A percentile compares a stretch with the other conserved stretches of the same genome.
These are phyloP conservation scores for Starmerella vaccinii DNA, from an alignment of 805 yeast genomes.

Conservation along the genomic window DNA sequence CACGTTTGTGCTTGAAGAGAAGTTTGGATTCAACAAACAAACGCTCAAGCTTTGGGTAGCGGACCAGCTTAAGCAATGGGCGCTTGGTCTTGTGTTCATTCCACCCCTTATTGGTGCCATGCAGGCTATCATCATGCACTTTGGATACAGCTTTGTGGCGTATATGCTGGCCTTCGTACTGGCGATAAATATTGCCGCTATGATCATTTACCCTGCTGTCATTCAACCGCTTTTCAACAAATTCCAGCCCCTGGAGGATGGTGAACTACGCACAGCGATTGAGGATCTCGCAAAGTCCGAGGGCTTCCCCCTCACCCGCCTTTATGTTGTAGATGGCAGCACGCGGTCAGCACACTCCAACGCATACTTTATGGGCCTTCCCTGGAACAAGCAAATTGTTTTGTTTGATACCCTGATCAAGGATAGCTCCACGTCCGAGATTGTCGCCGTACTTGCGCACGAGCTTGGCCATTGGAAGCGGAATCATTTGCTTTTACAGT, in stretches of 20 bases:
- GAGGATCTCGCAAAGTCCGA: conserved; percentile 66
- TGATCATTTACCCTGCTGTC: conserved; percentile 70
- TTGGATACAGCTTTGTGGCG: conserved; percentile 70
- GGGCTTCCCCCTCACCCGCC: conserved; percentile 74
- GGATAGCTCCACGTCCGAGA: conserved; percentile 64
- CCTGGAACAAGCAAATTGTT: conserved; percentile 94
- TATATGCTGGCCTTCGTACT: conserved; percentile 68
- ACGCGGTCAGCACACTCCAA: conserved; percentile 93
- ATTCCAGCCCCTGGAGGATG: conserved; percentile 79
- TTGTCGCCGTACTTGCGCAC: conserved; percentile 93
- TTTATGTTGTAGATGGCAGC: conserved; percentile 93
- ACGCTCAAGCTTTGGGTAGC: conserved; percentile 61
- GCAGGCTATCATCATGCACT: conserved; percentile 68
- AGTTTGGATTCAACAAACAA: conserved; percentile 84
- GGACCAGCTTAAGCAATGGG: conserved; percentile 56
- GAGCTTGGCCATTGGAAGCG: conserved; percentile 98
- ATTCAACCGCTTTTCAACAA: conserved; percentile 92
- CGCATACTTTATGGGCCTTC: conserved; percentile 92
- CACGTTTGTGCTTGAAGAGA: conserved; percentile 83
- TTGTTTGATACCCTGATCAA: conserved; percentile 83
- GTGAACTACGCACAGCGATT: conserved; percentile 73
- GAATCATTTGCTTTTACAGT: conserved; percentile 72
- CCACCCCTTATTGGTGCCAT: conserved; percentile 65
- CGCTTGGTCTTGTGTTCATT: conserved; percentile 49
- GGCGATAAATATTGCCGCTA: conserved; percentile 57